A percentile compares a stretch with the other conserved stretches of the same genome.
Evolutionary conservation across 345 rosid species (phyloP).

Genomic region (Abelmoschus esculentus): DNA sequence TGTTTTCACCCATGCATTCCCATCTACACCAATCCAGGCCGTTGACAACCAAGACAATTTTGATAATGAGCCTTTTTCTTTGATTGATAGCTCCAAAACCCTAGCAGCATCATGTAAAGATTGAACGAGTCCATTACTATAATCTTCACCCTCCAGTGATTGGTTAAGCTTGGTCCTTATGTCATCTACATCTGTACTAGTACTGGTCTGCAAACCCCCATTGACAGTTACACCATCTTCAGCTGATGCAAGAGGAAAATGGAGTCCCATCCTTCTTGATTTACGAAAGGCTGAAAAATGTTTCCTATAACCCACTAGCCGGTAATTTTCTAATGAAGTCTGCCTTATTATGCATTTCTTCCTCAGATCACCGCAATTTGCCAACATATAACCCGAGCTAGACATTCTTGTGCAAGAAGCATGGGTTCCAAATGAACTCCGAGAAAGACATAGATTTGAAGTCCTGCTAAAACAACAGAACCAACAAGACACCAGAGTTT

Average conservation of each 20-base stretch:
- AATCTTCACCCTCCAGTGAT: slow-evolving; percentile 60
- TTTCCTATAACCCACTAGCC: slow-evolving; percentile 25
- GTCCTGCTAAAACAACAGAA: slow-evolving; percentile 37
- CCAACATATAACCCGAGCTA: slow-evolving; percentile 33
- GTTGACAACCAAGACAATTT: slow-evolving; percentile 76
- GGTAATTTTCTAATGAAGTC: slow-evolving; percentile 24
- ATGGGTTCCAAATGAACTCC: slow-evolving; percentile 31
- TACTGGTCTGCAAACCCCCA: slow-evolving; percentile 43
- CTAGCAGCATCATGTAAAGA: slow-evolving; percentile 82
- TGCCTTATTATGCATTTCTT: slow-evolving; percentile 29
- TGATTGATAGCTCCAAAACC: slow-evolving; percentile 69
- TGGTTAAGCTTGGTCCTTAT: slow-evolving; percentile 57
- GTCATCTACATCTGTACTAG: slow-evolving; percentile 52
- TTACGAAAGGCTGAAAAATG: slow-evolving; percentile 15
- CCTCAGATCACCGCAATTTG: slow-evolving; percentile 41
- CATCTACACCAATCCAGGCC: slow-evolving; percentile 81
- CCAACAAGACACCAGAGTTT: background rate
- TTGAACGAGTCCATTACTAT: slow-evolving; percentile 70
- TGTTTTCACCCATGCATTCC: slow-evolving; percentile 78
- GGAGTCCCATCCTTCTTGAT: slow-evolving; percentile 30
- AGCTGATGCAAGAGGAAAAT: slow-evolving; percentile 46
- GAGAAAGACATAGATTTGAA: slow-evolving; percentile 39
- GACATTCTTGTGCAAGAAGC: slow-evolving; percentile 32
- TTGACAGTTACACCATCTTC: slow-evolving; percentile 77
- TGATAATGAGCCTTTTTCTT: slow-evolving; percentile 42